Conservation (phyloP, 805 yeast genomes). For the Zygosaccharomyces bisporus region DNA sequence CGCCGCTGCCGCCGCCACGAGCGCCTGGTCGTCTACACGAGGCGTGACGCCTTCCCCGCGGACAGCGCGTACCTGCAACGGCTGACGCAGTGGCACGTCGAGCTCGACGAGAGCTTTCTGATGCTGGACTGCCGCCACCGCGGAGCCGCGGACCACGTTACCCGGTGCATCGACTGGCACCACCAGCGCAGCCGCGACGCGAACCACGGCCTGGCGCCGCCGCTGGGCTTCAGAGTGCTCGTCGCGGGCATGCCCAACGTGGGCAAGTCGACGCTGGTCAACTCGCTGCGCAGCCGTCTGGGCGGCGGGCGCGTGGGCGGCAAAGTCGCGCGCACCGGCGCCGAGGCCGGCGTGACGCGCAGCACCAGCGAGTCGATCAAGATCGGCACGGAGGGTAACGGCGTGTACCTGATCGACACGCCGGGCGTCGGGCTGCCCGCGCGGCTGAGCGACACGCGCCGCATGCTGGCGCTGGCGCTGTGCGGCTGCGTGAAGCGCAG, state of each 20-base stretch:
- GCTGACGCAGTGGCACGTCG: constrained; percentile 48
- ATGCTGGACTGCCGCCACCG: constrained; percentile 56
- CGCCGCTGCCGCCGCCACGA: constrained; percentile 33
- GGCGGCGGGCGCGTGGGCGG: no score
- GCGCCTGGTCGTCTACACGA: constrained; percentile 60
- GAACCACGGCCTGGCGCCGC: constrained; percentile 60
- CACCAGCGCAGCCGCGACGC: constrained; percentile 33
- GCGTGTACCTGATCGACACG: constrained; percentile 73
- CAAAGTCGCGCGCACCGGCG: constrained; percentile 82
- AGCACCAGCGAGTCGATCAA: constrained; percentile 71
- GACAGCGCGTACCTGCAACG: constrained; percentile 20
- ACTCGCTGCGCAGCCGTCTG: constrained; percentile 51
- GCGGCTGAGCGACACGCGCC: constrained; percentile 52
- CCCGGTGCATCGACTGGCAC: constrained; percentile 46
- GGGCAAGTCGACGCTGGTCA: constrained; percentile 89
- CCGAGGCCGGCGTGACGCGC: constrained; percentile 86
- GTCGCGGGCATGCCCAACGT: constrained; percentile 96
- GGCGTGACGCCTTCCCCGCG: constrained; percentile 55
- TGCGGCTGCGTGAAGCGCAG: constrained; percentile 70
- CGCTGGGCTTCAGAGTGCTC: constrained; percentile 72
- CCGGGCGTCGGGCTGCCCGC: constrained; percentile 88
- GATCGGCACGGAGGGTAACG: constrained; percentile 41
- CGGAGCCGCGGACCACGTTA: constrained; percentile 47
- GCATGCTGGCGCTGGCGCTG: constrained; percentile 70
- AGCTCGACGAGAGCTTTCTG: constrained; percentile 42